Evolutionary conservation across 1,284 basidiomycete species (phyloP), one percentile per base, ranked within the genome.

Genomic region (Athelia sp.): DNA sequence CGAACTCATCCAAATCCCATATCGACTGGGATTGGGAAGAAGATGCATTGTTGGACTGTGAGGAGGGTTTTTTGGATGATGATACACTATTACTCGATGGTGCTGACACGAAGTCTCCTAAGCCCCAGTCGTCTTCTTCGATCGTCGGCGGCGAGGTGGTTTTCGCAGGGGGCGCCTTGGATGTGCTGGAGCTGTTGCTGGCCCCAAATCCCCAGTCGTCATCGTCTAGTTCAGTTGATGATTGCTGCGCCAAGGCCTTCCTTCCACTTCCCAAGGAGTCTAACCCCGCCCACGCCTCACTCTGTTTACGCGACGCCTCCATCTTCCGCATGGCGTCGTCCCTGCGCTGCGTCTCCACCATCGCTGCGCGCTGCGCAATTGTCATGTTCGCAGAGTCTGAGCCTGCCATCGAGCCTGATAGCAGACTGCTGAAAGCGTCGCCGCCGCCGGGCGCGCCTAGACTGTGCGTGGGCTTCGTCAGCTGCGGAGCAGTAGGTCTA

Each of bases 381-480:
- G 82, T 85, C 68, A 88, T 65, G 21, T 66, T 68, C 15, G 69
- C 47, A 4, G 48, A 47, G 32, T 51, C 48, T 3, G 68, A 49
- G 24, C 52, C 58, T 1, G 55, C 48, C 8, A 72, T 60, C 2
- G 74, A 64, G 13, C 72, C 68, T 0, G 73, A 65, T 4, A 90
- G 68, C n/a, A 91, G 66, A 15, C 70, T 73, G 50, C 82, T 79
- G 64, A 92, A 93, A 1, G 86, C 87, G 69, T 92, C 89, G 8
- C 68, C 65, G 14, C 66, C 62, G 4, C 52, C 57, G 9, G 51
- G 31, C 26, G 62, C 59, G 29, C 55, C 54, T 44, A 54, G 40
- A 26, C 57, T 57, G 18, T 56, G 50, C 11, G 60, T 59, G 1
- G 62, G 40, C 51, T 61, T 63, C 50, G 57, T 45, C 18, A 54